Evolutionary conservation across 768 basidiomycete species (phyloP), one percentile per base, ranked within the genome.

Genomic region (Pleurotus platypus): DNA sequence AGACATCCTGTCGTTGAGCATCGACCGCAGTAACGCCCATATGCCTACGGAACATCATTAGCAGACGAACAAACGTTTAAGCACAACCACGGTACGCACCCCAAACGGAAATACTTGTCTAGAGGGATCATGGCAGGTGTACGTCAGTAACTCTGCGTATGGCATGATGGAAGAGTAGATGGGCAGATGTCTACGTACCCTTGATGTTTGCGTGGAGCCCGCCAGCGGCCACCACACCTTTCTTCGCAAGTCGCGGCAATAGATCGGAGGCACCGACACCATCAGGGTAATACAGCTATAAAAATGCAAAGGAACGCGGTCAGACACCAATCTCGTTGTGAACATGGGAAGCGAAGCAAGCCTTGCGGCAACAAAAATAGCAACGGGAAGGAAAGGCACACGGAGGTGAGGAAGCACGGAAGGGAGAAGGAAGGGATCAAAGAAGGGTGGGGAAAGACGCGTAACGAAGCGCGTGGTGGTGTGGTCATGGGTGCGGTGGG

Each of bases 81-180:
- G 16, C 49, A 45, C 9, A 57, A 48, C 49, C 22, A 54, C 16
- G 24, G 12, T 55, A 75, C 80, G 39, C 58, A 82, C 81, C 94
- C 94, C 55, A 97, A 85, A 50, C 94, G 87, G 87, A 96, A 94
- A 71, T 96, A 96, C 65, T 86, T 88, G 66, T 89, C 89, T 90
- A 60, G 22, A 60, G 20, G 56, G 2, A 35, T 35, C 30, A 35
- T 11, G 9, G 2, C 30, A 11, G 7, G 8, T 35, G 8, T 9
- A 35, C 30, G 7, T 35, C 37, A 26, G 48, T 27, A 48, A 49
- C 55, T 7, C 1, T 26, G 37, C 18, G 46, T 18, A 18, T 8
- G 9, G 40, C 27, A 16, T 6, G 24, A 42, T 20, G 39, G 8
- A 30, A 46, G 18, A 30, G 55, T 4, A 26, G 4, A 46, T 40